These are phyloP conservation scores for Paramarasmius palmivorus DNA, from an alignment of 1,284 basidiomycete species.

Conservation along the genomic window DNA sequence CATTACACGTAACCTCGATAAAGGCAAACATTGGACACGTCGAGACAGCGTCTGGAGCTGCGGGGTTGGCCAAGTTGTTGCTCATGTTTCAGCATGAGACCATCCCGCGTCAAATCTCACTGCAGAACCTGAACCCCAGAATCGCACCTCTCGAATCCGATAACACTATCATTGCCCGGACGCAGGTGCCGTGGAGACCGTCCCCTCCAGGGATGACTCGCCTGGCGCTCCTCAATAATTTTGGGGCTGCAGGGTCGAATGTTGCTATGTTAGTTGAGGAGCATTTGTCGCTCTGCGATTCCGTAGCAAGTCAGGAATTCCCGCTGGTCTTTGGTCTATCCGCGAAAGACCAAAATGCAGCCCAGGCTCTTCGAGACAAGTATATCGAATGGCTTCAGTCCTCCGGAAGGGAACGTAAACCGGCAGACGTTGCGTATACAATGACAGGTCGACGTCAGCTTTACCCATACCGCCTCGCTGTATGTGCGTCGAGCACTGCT, in stretches of 20 bases:
- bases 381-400: conserved; percentile 46
- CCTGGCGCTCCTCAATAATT: conserved; percentile 67
- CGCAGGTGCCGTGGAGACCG: conserved; percentile 41
- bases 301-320: background rate
- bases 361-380: conserved; percentile 44
- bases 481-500: conserved; percentile 37
- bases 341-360: conserved; percentile 48
- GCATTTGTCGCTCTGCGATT: too few relatives aligned
- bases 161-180: conserved; percentile 48
- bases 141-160: conserved; percentile 51
- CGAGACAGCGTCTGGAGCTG: conserved; percentile 72
- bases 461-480: conserved; percentile 51
- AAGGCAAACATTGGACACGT: conserved; percentile 75
- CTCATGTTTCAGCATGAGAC: conserved; percentile 58
- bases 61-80: conserved; percentile 69
- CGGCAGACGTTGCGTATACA: conserved; percentile 63
- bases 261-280: conserved; percentile 63
- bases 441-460: conserved; percentile 61
- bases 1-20: conserved; percentile 63
- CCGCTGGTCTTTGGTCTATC: conserved; percentile 57
- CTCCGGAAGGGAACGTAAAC: conserved; percentile 22
- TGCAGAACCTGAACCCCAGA: conserved; percentile 54
- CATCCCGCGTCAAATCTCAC: conserved; percentile 62
- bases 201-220: conserved; percentile 34
- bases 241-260: conserved; percentile 74